Evolutionary conservation across 768 basidiomycete species (phyloP).

Genomic region (Suillus ampliporus): DNA sequence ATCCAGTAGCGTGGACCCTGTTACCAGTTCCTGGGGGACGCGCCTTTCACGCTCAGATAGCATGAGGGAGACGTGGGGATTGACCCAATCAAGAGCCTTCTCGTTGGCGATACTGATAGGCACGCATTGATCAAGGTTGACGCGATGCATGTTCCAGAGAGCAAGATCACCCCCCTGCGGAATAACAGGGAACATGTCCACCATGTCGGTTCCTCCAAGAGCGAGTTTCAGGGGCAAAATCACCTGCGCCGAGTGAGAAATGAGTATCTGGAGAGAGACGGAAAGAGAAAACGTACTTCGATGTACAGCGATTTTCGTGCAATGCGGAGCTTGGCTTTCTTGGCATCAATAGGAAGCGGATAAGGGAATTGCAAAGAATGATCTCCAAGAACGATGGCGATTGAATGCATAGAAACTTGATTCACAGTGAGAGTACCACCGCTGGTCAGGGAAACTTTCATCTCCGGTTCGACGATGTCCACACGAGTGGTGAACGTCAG

Average conservation of each 20-base stretch:
- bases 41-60: conserved; percentile 38
- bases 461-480: conserved; percentile 27
- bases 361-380: conserved; percentile 38
- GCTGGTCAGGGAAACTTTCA: conserved; percentile 20
- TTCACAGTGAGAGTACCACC: conserved; percentile 27
- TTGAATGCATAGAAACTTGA: conserved; percentile 5
- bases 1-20: conserved; percentile 26
- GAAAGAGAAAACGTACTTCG: conserved; percentile 28
- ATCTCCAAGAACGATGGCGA: conserved; percentile 19
- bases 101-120: conserved; percentile 28
- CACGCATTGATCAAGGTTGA: conserved; percentile 44
- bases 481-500: conserved; percentile 23
- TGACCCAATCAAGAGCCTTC: conserved; percentile 37
- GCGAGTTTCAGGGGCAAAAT: conserved; percentile 20
- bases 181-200: conserved; percentile 36
- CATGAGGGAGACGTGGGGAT: conserved; percentile 35
- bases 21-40: conserved; percentile 19
- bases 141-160: conserved; percentile 45
- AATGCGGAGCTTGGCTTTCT: conserved; percentile 45
- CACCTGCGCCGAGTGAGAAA: conserved; percentile 20
- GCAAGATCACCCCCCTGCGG: conserved; percentile 17
- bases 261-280: neutral
- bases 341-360: conserved; percentile 51
- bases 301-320: conserved; percentile 62
- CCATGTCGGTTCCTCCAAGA: conserved; percentile 22